A percentile compares a stretch with the other conserved stretches of the same genome.
Evolutionary conservation across 805 yeast genomes (phyloP).

Genomic region (Suhomyces faveliae): DNA sequence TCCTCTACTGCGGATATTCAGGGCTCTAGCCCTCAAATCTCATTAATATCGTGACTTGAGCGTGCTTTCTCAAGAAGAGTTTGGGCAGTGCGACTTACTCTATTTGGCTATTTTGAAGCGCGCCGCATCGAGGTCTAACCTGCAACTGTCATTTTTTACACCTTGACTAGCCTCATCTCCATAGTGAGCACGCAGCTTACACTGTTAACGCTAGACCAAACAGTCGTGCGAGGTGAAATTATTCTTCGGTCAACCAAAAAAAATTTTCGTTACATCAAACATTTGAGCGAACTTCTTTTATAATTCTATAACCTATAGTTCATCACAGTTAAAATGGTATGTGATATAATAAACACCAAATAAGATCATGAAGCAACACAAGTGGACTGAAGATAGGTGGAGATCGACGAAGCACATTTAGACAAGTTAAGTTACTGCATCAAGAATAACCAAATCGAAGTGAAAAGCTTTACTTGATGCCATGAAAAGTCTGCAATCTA

Average conservation of each 20-base stretch:
- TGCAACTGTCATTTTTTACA: not conserved
- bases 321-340: conserved; percentile 13
- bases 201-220: not conserved
- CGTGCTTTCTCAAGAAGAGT: not conserved
- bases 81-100: not conserved
- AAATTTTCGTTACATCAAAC: conserved; percentile 7
- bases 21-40: not conserved
- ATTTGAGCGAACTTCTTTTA: conserved; percentile 5
- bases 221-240: conserved; percentile 4
- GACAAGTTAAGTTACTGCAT: not conserved
- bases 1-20: too few species aligned
- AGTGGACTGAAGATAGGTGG: not conserved
- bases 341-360: conserved; percentile 3
- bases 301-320: conserved; percentile 7
- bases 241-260: conserved; percentile 5
- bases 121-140: not conserved
- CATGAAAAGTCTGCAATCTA: not conserved
- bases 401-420: not conserved
- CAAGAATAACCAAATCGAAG: not conserved
- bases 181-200: not conserved
- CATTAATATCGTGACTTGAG: not conserved
- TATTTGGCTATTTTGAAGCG: not conserved
- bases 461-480: not conserved
- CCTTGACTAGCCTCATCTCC: not conserved
- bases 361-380: not conserved